Conservation (phyloP, 2,329 filamentous ascomycete genomes). For the Botrytis pseudocinerea region DNA sequence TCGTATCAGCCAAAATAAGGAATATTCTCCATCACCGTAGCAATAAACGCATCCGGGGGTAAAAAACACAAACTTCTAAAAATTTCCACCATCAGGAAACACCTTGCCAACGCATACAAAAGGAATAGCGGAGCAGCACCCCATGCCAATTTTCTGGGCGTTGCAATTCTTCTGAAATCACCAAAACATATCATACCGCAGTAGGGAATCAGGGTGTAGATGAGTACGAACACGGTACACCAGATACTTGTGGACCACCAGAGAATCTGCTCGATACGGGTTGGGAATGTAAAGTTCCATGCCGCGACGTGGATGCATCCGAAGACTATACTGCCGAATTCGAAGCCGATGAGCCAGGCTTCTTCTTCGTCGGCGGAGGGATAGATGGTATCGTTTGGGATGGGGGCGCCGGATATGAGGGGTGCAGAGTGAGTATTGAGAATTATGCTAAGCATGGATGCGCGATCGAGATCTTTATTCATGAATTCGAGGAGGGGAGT, state of each 20-base stretch:
- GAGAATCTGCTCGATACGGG: slow-evolving; percentile 23
- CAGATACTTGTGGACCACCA: slow-evolving; percentile 25
- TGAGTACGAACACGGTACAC: slow-evolving; percentile 3
- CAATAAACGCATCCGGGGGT: slow-evolving; percentile 12
- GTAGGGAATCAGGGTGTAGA: slow-evolving; percentile 16
- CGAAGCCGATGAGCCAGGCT: slow-evolving; percentile 15
- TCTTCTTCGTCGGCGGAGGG: not conserved
- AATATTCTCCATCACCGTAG: slow-evolving; percentile 1
- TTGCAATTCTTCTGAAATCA: slow-evolving; percentile 1
- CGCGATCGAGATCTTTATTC: slow-evolving; percentile 10
- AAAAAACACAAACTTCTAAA: slow-evolving; percentile 7
- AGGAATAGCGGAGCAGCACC: slow-evolving; percentile 14
- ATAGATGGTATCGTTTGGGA: slow-evolving; percentile 16
- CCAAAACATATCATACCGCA: slow-evolving; percentile 2
- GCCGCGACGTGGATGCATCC: slow-evolving; percentile 28
- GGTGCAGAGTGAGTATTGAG: not conserved
- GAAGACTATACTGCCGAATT: slow-evolving; percentile 24
- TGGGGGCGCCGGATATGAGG: not conserved
- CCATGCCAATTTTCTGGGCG: not conserved
- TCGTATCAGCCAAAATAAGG: not conserved
- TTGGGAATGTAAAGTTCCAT: slow-evolving; percentile 30
- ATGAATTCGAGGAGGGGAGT: not conserved
- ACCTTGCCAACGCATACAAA: slow-evolving; percentile 17
- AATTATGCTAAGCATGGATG: not conserved
- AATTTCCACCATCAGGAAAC: slow-evolving; percentile 23